Conservation (phyloP, 2,329 filamentous ascomycete genomes). For the Ophiostoma ulmi region DNA sequence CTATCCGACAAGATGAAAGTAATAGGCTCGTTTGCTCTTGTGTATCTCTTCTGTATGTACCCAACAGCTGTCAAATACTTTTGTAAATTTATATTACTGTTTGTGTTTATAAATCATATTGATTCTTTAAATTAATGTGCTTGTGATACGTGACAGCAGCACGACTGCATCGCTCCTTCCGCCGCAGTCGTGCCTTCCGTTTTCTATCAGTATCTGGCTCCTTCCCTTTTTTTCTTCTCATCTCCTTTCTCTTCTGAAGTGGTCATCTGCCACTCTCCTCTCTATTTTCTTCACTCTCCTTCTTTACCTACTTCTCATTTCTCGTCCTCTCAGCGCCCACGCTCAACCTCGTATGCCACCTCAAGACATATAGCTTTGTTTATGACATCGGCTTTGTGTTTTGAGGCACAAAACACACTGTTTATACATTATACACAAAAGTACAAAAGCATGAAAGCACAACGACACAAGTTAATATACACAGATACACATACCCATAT, state of each 20-base stretch:
- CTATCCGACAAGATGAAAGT: too few relatives aligned
- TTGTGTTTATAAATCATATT: background rate
- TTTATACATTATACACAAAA: background rate
- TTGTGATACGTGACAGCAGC: slow-evolving; percentile 9
- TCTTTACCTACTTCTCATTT: background rate
- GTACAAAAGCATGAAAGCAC: background rate
- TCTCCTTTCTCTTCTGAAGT: background rate
- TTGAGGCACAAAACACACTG: background rate
- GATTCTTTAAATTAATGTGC: background rate
- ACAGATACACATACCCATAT: background rate
- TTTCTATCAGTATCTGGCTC: background rate
- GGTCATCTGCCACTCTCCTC: background rate
- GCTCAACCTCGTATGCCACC: background rate
- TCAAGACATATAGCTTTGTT: background rate
- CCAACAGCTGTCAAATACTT: background rate
- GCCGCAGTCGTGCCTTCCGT: slow-evolving; percentile 11
- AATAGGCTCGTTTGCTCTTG: background rate
- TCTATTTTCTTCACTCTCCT: background rate
- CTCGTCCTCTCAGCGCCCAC: background rate
- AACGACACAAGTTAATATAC: background rate
- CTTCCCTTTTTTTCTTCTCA: slow-evolving; percentile 1
- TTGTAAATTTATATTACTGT: background rate
- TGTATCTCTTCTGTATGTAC: background rate
- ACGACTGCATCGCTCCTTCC: slow-evolving; percentile 11
- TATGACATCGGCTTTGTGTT: background rate